phyloP scores from a whole-genome alignment of 2,329 filamentous ascomycete genomes.

The Hymenoscyphus albidus region DNA sequence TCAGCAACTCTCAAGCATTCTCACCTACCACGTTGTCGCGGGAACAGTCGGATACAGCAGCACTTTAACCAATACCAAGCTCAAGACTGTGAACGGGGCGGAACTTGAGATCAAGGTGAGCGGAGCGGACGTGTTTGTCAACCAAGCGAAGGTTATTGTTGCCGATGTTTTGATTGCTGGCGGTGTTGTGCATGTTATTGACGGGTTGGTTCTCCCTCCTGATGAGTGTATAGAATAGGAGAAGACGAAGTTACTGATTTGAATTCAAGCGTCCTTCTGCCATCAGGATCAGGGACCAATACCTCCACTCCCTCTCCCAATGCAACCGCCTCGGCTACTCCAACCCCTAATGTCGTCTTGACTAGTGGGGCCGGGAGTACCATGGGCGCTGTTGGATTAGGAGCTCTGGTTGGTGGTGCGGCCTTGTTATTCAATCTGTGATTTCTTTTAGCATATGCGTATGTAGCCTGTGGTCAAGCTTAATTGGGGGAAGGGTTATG shows the following conservation, averaged over 20 bases:
- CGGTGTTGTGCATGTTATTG: constrained; percentile 37
- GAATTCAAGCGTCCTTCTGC: too few species aligned
- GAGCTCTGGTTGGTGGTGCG: constrained; percentile 44
- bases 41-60: constrained; percentile 31
- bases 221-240: too few species aligned
- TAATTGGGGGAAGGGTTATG: too few species aligned
- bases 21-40: constrained; percentile 36
- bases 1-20: constrained; percentile 25
- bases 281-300: too few species aligned
- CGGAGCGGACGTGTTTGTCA: constrained; percentile 37
- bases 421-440: constrained; percentile 17
- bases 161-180: constrained; percentile 36
- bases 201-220: constrained; percentile 39
- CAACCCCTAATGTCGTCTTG: constrained; percentile 30
- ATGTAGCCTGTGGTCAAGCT: too few species aligned
- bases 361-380: constrained; percentile 35
- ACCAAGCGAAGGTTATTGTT: constrained; percentile 37
- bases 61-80: constrained; percentile 28
- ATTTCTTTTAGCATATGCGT: not conserved
- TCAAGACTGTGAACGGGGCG: constrained; percentile 28
- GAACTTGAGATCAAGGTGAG: constrained; percentile 35
- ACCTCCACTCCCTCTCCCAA: constrained; percentile 18
- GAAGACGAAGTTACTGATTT: not conserved
- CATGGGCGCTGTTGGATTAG: constrained; percentile 40
- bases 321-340: constrained; percentile 41